These are phyloP conservation scores for Fusarium sp. DNA, from an alignment of 2,329 filamentous ascomycete genomes.

Conservation along the genomic window DNA sequence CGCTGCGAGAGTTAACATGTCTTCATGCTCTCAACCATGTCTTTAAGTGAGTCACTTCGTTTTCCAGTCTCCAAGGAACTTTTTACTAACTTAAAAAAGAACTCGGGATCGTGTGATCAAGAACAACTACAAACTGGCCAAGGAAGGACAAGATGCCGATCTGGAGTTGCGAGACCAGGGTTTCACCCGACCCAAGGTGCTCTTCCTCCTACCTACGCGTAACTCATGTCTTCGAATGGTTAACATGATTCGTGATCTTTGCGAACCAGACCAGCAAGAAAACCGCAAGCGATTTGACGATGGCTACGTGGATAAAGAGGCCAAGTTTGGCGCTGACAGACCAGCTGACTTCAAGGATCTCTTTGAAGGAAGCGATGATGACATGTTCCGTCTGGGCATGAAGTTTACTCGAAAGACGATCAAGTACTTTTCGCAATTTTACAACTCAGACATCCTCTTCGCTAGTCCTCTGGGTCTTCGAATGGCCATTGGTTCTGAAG, in stretches of 20 bases:
- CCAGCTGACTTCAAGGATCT: slow-evolving; percentile 89
- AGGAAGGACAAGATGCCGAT: slow-evolving; percentile 72
- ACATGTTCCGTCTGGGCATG: slow-evolving; percentile 95
- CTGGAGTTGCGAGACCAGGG: slow-evolving; percentile 90
- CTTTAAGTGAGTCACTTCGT: slow-evolving; percentile 72
- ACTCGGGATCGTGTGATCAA: slow-evolving; percentile 93
- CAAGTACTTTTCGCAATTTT: slow-evolving; percentile 95
- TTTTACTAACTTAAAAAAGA: slow-evolving; percentile 53
- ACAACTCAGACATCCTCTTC: slow-evolving; percentile 94
- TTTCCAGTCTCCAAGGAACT: neutral
- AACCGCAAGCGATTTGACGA: slow-evolving; percentile 94
- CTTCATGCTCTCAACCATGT: slow-evolving; percentile 93
- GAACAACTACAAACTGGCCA: slow-evolving; percentile 84
- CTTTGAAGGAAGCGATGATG: slow-evolving; percentile 95
- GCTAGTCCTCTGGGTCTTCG: slow-evolving; percentile 90
- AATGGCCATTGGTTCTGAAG: slow-evolving; percentile 88
- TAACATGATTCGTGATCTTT: slow-evolving; percentile 80
- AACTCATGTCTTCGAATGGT: slow-evolving; percentile 85
- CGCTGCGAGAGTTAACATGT: slow-evolving; percentile 78
- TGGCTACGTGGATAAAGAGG: slow-evolving; percentile 76
- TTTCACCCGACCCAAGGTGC: slow-evolving; percentile 92
- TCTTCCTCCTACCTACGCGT: slow-evolving; percentile 90
- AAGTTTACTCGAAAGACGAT: slow-evolving; percentile 97
- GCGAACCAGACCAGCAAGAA: slow-evolving; percentile 89
- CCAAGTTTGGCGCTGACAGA: slow-evolving; percentile 76